Evolutionary conservation across 192 early-diverging fungal species (phyloP).

Genomic region (Coemansia sp.): DNA sequence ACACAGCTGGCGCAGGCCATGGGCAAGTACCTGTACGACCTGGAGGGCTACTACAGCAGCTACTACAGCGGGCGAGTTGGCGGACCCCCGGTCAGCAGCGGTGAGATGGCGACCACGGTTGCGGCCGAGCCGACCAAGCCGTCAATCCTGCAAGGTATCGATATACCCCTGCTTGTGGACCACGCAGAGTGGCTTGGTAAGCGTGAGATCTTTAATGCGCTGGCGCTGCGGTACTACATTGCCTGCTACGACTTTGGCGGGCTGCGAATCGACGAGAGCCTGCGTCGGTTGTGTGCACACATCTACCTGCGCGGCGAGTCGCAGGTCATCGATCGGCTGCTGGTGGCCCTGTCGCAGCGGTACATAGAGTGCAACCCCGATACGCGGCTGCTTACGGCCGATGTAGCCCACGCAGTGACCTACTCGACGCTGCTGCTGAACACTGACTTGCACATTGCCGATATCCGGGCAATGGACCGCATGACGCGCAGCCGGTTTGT

Average conservation of each 20-base stretch:
- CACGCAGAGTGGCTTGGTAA: constrained; percentile 50
- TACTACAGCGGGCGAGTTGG: constrained; percentile 1
- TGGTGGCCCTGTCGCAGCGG: constrained; percentile 74
- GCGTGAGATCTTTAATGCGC: constrained; percentile 53
- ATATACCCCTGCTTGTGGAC: constrained; percentile 23
- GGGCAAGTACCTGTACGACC: constrained; percentile 42
- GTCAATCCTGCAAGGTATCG: constrained; percentile 26
- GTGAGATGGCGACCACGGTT: neutral
- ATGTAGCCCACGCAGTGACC: constrained; percentile 79
- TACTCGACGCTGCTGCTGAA: constrained; percentile 86
- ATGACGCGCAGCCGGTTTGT: constrained; percentile 74
- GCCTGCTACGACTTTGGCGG: constrained; percentile 68
- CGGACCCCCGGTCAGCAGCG: neutral
- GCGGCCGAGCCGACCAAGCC: constrained; percentile 19
- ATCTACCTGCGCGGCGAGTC: constrained; percentile 85
- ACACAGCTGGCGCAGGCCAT: constrained; percentile 30
- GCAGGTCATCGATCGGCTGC: constrained; percentile 86
- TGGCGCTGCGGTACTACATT: constrained; percentile 64
- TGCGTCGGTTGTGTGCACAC: constrained; percentile 71
- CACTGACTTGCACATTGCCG: constrained; percentile 90
- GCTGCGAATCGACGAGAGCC: constrained; percentile 68
- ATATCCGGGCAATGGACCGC: constrained; percentile 53
- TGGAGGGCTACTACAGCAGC: constrained; percentile 33
- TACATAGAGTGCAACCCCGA: constrained; percentile 80
- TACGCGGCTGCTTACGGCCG: constrained; percentile 45